These are phyloP conservation scores for Plasmodium yoelii DNA, from an alignment of 169 alveolate genomes.

Conservation along the genomic window DNA sequence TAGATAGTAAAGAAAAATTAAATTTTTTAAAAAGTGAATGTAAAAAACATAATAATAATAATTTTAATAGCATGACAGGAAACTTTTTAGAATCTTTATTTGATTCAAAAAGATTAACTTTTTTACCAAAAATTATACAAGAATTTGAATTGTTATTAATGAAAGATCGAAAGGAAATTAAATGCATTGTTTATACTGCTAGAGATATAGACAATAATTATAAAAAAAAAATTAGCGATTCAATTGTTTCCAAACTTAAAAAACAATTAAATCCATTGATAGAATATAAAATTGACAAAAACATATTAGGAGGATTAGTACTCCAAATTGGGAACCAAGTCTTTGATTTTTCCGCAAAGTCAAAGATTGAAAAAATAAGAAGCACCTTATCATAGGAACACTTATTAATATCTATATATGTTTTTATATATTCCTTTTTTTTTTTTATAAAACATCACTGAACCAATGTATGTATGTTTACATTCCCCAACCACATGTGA, in stretches of 20 bases:
- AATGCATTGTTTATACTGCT: conserved; percentile 68
- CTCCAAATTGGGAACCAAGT: conserved; percentile 70
- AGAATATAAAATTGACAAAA: conserved; percentile 44
- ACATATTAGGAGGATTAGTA: conserved; percentile 60
- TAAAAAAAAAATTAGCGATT: conserved; percentile 49
- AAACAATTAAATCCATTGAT: conserved; percentile 56
- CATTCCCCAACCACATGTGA: too few relatives aligned
- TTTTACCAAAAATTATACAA: conserved; percentile 52
- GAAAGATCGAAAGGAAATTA: conserved; percentile 67
- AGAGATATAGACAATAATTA: conserved; percentile 44
- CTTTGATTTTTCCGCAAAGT: conserved; percentile 71
- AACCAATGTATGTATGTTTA: too few relatives aligned
- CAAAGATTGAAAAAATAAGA: conserved; percentile 62
- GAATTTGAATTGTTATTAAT: conserved; percentile 66
- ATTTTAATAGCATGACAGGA: conserved; percentile 41
- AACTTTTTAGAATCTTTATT: conserved; percentile 65
- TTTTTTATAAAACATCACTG: too few relatives aligned
- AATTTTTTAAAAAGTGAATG: conserved; percentile 63
- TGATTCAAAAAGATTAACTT: conserved; percentile 62
- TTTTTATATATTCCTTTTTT: background rate
- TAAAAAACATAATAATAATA: conserved; percentile 49
- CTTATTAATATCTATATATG: background rate
- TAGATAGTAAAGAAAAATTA: conserved; percentile 35
- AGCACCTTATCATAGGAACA: conserved; percentile 20
- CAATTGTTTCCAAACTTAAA: conserved; percentile 39